A percentile compares a stretch with the other conserved stretches of the same genome.
These are phyloP conservation scores for Polygonum maritimum DNA, from an alignment of 148 eudicot species.

Conservation along the genomic window DNA sequence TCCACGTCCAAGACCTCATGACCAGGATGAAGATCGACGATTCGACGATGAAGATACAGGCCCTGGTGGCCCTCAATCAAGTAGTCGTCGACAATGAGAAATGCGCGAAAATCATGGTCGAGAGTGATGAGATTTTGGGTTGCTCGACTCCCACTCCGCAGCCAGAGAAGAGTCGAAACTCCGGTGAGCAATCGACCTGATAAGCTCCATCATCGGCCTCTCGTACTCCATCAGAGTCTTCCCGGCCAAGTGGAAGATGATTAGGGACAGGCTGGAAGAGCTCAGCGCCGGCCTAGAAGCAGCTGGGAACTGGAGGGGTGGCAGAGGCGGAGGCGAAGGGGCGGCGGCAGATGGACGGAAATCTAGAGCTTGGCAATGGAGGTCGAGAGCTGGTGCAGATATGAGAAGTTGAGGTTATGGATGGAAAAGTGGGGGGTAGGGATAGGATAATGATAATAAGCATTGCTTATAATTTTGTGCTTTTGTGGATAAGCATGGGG, in stretches of 20 bases:
- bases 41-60: slow-evolving; percentile 45
- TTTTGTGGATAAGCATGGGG: too few relatives aligned
- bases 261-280: slow-evolving; percentile 54
- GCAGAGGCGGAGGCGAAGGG: too few relatives aligned
- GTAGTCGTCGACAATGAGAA: slow-evolving; percentile 49
- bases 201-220: slow-evolving; percentile 31
- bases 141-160: slow-evolving; percentile 34
- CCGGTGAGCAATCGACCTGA: slow-evolving; percentile 26
- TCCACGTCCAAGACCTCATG: slow-evolving; percentile 53
- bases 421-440: too few relatives aligned
- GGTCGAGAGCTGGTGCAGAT: too few relatives aligned
- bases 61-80: slow-evolving; percentile 53
- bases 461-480: too few relatives aligned
- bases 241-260: slow-evolving; percentile 53
- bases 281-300: slow-evolving; percentile 41
- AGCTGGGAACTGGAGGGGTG: slow-evolving; percentile 16
- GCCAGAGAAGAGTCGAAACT: slow-evolving; percentile 18
- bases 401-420: too few relatives aligned
- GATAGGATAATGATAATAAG: too few relatives aligned
- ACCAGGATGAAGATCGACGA: slow-evolving; percentile 65
- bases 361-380: too few relatives aligned
- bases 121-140: slow-evolving; percentile 33
- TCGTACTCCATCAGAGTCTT: slow-evolving; percentile 58
- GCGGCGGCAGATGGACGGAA: too few relatives aligned
- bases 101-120: slow-evolving; percentile 49